A percentile compares a stretch with the other conserved stretches of the same genome.
phyloP scores from a whole-genome alignment of 768 basidiomycete species.

The Cystobasidium ongulense region DNA sequence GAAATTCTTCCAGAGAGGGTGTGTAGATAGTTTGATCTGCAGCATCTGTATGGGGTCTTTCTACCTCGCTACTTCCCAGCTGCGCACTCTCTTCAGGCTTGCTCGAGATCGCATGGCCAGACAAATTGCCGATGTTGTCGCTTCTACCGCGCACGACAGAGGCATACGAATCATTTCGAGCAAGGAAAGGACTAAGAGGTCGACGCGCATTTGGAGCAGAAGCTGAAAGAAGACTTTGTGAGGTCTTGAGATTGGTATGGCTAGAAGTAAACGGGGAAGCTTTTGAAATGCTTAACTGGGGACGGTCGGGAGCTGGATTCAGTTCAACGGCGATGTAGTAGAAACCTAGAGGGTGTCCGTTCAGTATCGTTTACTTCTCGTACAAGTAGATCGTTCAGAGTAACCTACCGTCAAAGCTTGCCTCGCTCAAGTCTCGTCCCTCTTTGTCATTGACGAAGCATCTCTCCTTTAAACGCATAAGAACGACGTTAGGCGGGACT shows the following conservation, averaged over 20 bases:
- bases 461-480: constrained; percentile 25
- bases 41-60: background rate
- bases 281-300: background rate
- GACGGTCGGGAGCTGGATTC: constrained; percentile 1
- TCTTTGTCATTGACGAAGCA: constrained; percentile 5
- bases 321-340: constrained; percentile 22
- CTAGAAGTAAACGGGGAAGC: background rate
- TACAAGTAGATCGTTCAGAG: background rate
- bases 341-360: background rate
- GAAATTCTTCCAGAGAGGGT: constrained; percentile 10
- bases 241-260: background rate
- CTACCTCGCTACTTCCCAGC: background rate
- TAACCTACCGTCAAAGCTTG: constrained; percentile 22
- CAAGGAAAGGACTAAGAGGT: background rate
- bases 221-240: background rate
- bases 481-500: background rate
- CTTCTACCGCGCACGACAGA: constrained; percentile 5
- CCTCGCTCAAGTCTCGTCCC: constrained; percentile 14
- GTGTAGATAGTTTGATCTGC: background rate
- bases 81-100: background rate
- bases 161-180: constrained; percentile 8
- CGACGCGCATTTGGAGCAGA: background rate
- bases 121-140: background rate
- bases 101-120: background rate
- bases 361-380: background rate